These are phyloP conservation scores for Eucalyptus urophylla DNA, from an alignment of 345 rosid genomes.

Conservation along the genomic window DNA sequence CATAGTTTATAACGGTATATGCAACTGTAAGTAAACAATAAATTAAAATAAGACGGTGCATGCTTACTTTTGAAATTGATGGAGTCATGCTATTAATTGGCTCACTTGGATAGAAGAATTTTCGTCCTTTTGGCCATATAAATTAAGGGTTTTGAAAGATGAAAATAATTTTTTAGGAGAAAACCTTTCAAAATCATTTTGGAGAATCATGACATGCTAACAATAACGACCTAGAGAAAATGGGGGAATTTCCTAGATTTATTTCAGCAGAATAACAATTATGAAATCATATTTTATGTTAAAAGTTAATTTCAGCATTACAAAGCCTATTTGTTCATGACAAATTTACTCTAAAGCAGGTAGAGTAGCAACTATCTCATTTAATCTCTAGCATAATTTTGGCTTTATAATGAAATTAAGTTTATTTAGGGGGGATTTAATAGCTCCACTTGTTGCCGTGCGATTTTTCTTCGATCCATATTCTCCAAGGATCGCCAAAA, in stretches of 20 bases:
- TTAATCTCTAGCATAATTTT: background rate
- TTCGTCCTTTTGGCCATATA: background rate
- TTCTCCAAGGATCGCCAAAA: background rate
- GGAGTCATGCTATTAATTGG: background rate
- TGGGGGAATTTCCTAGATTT: background rate
- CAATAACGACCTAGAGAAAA: background rate
- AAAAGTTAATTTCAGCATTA: background rate
- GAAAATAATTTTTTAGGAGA: background rate
- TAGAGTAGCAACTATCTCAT: background rate
- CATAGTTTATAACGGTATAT: background rate
- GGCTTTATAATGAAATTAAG: background rate
- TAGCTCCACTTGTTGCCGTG: background rate
- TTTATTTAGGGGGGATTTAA: background rate
- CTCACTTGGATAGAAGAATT: background rate
- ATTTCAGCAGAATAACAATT: background rate
- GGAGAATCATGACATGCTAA: background rate
- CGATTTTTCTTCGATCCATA: background rate
- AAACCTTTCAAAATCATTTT: background rate
- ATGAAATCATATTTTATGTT: background rate
- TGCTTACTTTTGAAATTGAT: background rate
- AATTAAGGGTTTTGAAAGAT: background rate
- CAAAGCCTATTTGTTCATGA: background rate
- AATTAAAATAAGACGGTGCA: background rate
- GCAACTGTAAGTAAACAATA: background rate
- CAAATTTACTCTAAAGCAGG: background rate